These are phyloP conservation scores for Pythium dissotocum DNA, from an alignment of 352 stramenopile species.

Conservation along the genomic window DNA sequence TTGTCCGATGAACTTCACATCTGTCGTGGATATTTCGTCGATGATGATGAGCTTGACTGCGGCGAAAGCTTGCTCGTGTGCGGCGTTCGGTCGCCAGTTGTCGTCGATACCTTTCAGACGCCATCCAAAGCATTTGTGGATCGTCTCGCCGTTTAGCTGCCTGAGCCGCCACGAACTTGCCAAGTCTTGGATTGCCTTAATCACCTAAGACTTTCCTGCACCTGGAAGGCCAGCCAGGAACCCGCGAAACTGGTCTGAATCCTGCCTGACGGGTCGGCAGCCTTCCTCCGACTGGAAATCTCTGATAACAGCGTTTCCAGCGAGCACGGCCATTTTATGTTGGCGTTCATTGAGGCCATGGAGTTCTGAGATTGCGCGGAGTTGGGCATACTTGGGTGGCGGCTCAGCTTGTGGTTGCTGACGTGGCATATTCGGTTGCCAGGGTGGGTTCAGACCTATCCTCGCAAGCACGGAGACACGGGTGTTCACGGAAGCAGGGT, in stretches of 20 bases:
- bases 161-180: slow-evolving; percentile 29
- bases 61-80: slow-evolving; percentile 18
- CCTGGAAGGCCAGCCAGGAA: slow-evolving; percentile 28
- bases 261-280: no score
- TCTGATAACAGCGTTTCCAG: no score
- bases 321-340: no score
- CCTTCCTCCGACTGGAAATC: not conserved
- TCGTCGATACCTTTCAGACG: not conserved
- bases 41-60: slow-evolving; percentile 20
- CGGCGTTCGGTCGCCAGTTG: slow-evolving; percentile 16
- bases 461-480: no score
- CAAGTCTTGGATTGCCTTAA: slow-evolving; percentile 24
- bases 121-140: slow-evolving; percentile 30
- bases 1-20: slow-evolving; percentile 17
- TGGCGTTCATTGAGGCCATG: no score
- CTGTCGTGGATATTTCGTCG: slow-evolving; percentile 22
- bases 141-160: slow-evolving; percentile 28
- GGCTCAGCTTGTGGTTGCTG: no score
- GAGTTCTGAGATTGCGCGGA: no score
- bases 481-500: no score
- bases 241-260: slow-evolving; percentile 25
- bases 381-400: no score
- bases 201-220: slow-evolving; percentile 25
- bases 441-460: no score
- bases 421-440: no score